phyloP scores from a whole-genome alignment of 78 protist species.

The Dictyostelium discoideum region dicty_2.7 NC_007089.4:1997001-1997500 shows the following conservation, averaged over 20 bases:
- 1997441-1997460: slow-evolving; percentile 14
- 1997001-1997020: too few relatives aligned
- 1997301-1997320: slow-evolving; percentile 31
- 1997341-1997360: slow-evolving; percentile 46
- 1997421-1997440: slow-evolving; percentile 13
- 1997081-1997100: background rate
- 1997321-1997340: slow-evolving; percentile 10
- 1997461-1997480: background rate
- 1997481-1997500: slow-evolving; percentile 4
- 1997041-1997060: background rate
- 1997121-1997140: background rate
- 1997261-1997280: background rate
- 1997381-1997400: background rate
- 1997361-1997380: slow-evolving; percentile 58
- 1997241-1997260: background rate
- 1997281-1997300: background rate
- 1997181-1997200: background rate
- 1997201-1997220: background rate
- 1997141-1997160: background rate
- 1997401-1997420: slow-evolving; percentile 35
- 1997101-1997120: background rate
- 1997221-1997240: background rate
- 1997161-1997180: background rate
- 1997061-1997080: slow-evolving; percentile 2
- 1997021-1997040: too few relatives aligned